phyloP scores from a whole-genome alignment of 305 asterid genomes.

The Fraxinus latifolia region DNA sequence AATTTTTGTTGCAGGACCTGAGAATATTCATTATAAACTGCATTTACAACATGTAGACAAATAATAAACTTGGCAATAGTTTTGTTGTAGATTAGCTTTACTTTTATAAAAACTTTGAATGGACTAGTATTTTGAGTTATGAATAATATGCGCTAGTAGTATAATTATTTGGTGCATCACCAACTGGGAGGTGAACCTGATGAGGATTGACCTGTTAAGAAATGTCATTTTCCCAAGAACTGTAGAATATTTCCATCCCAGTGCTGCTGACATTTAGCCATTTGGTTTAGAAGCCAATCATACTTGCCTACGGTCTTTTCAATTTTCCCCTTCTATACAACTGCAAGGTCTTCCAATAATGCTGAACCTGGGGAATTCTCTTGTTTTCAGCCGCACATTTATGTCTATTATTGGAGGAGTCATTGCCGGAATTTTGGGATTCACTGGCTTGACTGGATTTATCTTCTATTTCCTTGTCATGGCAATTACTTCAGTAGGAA shows the following conservation, averaged over 20 bases:
- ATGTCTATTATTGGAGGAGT: conserved; percentile 93
- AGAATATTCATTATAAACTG: background rate
- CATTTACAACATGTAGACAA: background rate
- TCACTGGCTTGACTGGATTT: conserved; percentile 72
- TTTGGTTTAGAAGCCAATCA: background rate
- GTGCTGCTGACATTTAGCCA: background rate
- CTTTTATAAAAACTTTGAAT: background rate
- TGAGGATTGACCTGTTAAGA: background rate
- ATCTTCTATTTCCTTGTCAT: conserved; percentile 73
- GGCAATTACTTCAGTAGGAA: conserved; percentile 73
- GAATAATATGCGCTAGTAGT: background rate
- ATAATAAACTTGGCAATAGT: background rate
- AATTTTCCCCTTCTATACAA: background rate
- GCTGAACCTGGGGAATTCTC: conserved; percentile 25
- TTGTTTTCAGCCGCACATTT: conserved; percentile 70
- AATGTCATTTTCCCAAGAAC: background rate
- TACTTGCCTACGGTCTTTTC: background rate
- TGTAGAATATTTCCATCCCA: background rate
- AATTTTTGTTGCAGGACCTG: background rate
- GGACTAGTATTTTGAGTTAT: background rate
- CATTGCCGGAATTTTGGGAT: conserved; percentile 75
- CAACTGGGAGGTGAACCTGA: background rate
- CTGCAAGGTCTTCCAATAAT: background rate
- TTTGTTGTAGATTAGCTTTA: background rate
- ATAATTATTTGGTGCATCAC: background rate